phyloP scores from a whole-genome alignment of 768 basidiomycete species.

The Hirschioporus abietinus region DNA sequence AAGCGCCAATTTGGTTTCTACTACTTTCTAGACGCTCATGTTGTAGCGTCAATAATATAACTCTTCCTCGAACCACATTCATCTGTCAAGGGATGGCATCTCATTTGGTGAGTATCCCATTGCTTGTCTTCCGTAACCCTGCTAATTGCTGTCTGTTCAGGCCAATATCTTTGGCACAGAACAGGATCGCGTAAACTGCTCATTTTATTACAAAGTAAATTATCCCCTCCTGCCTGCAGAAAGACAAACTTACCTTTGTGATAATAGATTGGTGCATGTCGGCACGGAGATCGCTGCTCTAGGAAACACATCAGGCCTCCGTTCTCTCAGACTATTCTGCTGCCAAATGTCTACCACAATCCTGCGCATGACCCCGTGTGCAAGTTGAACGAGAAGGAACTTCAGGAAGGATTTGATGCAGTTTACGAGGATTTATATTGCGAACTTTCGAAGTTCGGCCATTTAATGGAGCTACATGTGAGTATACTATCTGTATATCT shows the following conservation, averaged over 20 bases:
- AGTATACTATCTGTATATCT: constrained; percentile 23
- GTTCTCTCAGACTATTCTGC: constrained; percentile 93
- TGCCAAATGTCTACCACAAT: constrained; percentile 98
- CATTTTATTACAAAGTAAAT: constrained; percentile 93
- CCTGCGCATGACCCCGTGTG: constrained; percentile 91
- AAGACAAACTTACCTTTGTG: neutral
- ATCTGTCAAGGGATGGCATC: constrained; percentile 47
- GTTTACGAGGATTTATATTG: constrained; percentile 96
- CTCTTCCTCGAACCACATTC: neutral
- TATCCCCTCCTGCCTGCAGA: constrained; percentile 1
- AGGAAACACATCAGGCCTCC: constrained; percentile 97
- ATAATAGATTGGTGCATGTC: constrained; percentile 94
- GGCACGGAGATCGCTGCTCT: constrained; percentile 97
- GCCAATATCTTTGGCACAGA: constrained; percentile 96
- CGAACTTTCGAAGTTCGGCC: constrained; percentile 91
- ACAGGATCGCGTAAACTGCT: constrained; percentile 96
- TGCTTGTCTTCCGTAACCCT: neutral
- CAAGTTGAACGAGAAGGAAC: constrained; percentile 80
- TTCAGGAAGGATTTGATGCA: constrained; percentile 88
- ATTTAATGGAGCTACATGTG: constrained; percentile 92
- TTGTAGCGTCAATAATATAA: neutral
- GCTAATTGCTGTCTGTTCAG: constrained; percentile 28
- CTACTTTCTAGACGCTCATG: neutral
- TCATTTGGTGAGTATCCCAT: constrained; percentile 56
- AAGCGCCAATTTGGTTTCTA: neutral